A percentile compares a stretch with the other conserved stretches of the same genome.
Conservation (phyloP, 805 yeast species). For the Ogataea ramenticola region DNA sequence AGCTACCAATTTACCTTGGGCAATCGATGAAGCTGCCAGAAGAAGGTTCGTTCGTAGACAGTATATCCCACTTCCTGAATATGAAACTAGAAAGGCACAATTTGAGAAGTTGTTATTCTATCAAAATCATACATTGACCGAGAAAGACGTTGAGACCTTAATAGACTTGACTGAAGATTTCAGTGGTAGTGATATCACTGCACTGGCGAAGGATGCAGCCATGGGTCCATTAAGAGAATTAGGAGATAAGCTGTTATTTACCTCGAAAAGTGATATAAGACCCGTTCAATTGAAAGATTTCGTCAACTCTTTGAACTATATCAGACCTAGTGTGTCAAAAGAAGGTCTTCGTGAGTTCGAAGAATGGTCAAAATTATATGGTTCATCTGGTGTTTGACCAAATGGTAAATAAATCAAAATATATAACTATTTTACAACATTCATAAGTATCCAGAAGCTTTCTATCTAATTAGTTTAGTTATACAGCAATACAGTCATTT, state of each 20-base stretch:
- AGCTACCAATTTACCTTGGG: slow-evolving; percentile 96
- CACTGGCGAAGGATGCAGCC: slow-evolving; percentile 93
- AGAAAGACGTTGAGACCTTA: slow-evolving; percentile 53
- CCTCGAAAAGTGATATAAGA: slow-evolving; percentile 69
- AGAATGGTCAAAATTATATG: slow-evolving; percentile 81
- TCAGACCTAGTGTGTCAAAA: slow-evolving; percentile 80
- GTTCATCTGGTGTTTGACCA: slow-evolving; percentile 73
- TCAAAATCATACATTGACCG: slow-evolving; percentile 65
- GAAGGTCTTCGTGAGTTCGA: slow-evolving; percentile 78
- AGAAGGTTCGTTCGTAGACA: slow-evolving; percentile 87
- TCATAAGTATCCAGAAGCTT: neutral
- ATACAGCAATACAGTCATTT: neutral
- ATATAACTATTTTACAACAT: neutral
- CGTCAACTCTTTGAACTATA: slow-evolving; percentile 62
- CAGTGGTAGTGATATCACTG: slow-evolving; percentile 91
- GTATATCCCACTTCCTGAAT: slow-evolving; percentile 91
- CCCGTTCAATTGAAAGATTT: slow-evolving; percentile 72
- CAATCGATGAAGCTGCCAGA: slow-evolving; percentile 94
- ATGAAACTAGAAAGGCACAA: slow-evolving; percentile 70
- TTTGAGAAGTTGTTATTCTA: slow-evolving; percentile 56
- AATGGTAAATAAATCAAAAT: too few species aligned
- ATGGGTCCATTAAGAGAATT: slow-evolving; percentile 93
- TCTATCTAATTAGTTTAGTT: neutral
- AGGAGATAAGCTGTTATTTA: slow-evolving; percentile 72
- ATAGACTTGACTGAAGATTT: slow-evolving; percentile 60